Evolutionary conservation across 148 eudicot genomes (phyloP), one percentile per base, ranked within the genome.

Genomic region (Tetragonia tetragonoides): DNA sequence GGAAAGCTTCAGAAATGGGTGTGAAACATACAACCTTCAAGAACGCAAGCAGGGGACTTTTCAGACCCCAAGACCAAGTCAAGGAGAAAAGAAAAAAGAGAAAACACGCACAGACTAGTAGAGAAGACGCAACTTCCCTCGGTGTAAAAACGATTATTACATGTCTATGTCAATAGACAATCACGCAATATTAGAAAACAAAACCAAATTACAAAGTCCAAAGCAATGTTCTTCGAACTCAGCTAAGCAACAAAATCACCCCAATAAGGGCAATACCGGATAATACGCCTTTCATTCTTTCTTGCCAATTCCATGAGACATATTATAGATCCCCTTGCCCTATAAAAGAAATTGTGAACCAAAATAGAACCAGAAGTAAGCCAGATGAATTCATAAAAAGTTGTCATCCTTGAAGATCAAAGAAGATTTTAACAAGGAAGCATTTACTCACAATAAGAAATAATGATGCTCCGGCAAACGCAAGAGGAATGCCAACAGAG

Each of bases 401-500:
- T 10, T 18, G 70, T 8, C 23, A 17, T 66, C 21, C 37, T 68
- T 20, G 42, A 5, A 2, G 53, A 12, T 44, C 5, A 40, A 10
- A 3, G 18, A 4, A 44, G 34, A 68, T 8, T 68, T 6, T 9
- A 40, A 21, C 21, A 78, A 46, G 78, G 40, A 74, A 47, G 38
- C 18, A 66, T 57, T 24, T 14, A 89, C 97, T 89, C 75, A 94
- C 97, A 84, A 94, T 89, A 54, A 92, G 63, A 76, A 67, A 89
- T 10, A 85, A 15, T 28, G 84, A 83, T 7, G 95, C n/a, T 65
- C 80, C 90, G 7, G 97, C 91, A 72, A 94, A 80, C 70, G 90
- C 94, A 56, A 83, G 78, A 78, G 98, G 97, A 75, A 94, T 94
- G 85, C 92, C 97, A 64, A 95, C 97, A 10, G 97, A 95, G 63